Evolutionary conservation across 495 filamentous ascomycete genomes (phyloP).

Genomic region (Xylaria castorea): DNA sequence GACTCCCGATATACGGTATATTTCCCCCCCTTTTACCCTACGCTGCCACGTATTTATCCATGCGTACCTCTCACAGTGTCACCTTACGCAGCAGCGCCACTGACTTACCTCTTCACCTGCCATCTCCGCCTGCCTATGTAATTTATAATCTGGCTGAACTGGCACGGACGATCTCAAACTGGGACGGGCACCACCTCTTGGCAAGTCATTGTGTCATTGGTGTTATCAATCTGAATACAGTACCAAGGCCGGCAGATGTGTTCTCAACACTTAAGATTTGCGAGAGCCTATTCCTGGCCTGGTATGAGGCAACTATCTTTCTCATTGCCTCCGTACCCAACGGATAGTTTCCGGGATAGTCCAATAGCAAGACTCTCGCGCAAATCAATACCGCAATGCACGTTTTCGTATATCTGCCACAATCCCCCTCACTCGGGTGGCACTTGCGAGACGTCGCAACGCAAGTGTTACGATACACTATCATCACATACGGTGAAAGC

Average conservation of each 20-base stretch:
- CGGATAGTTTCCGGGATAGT: not conserved
- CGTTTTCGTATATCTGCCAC: constrained; percentile 6
- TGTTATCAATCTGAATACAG: constrained; percentile 37
- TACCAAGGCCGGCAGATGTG: constrained; percentile 45
- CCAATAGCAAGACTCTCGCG: not conserved
- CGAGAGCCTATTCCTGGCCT: not conserved
- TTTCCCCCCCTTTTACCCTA: constrained; percentile 28
- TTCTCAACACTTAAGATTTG: constrained; percentile 15
- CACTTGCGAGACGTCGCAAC: not conserved
- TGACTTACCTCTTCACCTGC: constrained; percentile 38
- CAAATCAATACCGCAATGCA: constrained; percentile 6
- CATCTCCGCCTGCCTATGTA: constrained; percentile 9
- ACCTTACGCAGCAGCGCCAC: constrained; percentile 30
- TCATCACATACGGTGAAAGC: not conserved
- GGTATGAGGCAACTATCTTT: not conserved
- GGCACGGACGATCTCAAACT: constrained; percentile 23
- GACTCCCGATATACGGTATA: constrained; percentile 5
- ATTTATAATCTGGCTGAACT: constrained; percentile 32
- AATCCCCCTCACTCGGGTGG: constrained; percentile 3
- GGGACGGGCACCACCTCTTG: constrained; percentile 34
- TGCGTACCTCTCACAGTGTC: constrained; percentile 26
- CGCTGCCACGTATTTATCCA: constrained; percentile 30
- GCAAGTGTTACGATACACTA: not conserved
- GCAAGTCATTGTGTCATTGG: constrained; percentile 37
- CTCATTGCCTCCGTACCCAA: not conserved